Base-by-base conservation (phyloP, 257 asterid species). In the Solanum pimpinellifolium region DNA sequence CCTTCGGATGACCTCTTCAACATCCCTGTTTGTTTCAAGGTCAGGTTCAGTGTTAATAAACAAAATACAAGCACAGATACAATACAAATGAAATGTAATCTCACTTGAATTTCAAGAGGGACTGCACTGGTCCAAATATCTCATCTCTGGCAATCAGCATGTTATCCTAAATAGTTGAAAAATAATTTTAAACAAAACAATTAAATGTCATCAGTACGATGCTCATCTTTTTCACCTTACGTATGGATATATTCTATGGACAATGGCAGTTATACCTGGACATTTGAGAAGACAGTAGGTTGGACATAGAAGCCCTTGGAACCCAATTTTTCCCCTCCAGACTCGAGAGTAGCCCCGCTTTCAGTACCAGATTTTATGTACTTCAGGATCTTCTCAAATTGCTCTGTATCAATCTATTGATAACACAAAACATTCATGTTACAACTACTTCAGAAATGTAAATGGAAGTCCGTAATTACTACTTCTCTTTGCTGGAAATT, bases 281-380 rank as follows among this genome's bases (percentile, higher is more conserved):
- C 89, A 66, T 87, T 81, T 33, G 89, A 87, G 89, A 87, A 80
- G 33, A 87, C 89, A 31, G 89, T 87, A 83, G 89, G 89, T 18
- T 87, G 37, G 46, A 87, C 80, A 46, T 87, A 80, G 82, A 33
- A 80, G 8, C 89, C 60, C 37, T 39, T 37, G n/a, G 35, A 25
- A 75, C 89, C 86, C 27, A 77, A 47, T 80, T 39, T 80, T 18
- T 66, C 89, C 14, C 89, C 89, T 80, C 89, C 89, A 62, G 89
- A 74, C 46, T 87, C 89, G 23, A 87, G 86, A n/a, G 86, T 87
- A 47, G 89, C 86, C 16, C 89, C 73, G 23, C 86, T 87, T 23
- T 80, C 86, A 47, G 83, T 49, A 65, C 86, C 86, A 39, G 86
- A 87, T 20, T 47, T 80, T 41, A 87, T 80, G 49, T 82, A 87